A percentile compares a stretch with the other conserved stretches of the same genome.
phyloP scores from a whole-genome alignment of 2,329 filamentous ascomycete species.

The Fusarium acutatum region DNA sequence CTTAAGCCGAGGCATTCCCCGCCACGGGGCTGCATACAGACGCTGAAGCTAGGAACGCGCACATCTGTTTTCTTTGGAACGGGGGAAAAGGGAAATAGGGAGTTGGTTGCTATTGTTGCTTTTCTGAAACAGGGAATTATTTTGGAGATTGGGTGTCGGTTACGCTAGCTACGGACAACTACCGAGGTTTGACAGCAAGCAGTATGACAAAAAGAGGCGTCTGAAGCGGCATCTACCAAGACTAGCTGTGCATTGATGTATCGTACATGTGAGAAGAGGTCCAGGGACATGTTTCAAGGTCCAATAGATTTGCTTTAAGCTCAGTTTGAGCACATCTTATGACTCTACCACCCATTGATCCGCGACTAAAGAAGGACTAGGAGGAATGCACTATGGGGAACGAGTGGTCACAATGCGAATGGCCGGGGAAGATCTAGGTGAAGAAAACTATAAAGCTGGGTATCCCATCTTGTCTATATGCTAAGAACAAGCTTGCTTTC shows the following conservation, averaged over 20 bases:
- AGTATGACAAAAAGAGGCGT: slow-evolving; percentile 37
- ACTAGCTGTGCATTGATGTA: slow-evolving; percentile 18
- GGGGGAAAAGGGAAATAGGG: slow-evolving; percentile 3
- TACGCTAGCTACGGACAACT: slow-evolving; percentile 32
- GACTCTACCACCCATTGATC: slow-evolving; percentile 32
- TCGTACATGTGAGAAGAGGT: slow-evolving; percentile 36
- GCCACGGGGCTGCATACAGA: not conserved
- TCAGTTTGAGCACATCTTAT: slow-evolving; percentile 35
- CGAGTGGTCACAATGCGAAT: slow-evolving; percentile 18
- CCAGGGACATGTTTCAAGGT: slow-evolving; percentile 26
- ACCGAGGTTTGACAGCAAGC: slow-evolving; percentile 29
- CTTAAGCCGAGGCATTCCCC: slow-evolving; percentile 36
- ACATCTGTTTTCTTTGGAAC: not conserved
- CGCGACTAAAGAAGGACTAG: slow-evolving; percentile 24
- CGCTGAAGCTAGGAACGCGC: not conserved
- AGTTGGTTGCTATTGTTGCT: slow-evolving; percentile 12
- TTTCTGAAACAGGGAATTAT: slow-evolving; percentile 21
- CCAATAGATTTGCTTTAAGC: slow-evolving; percentile 38
- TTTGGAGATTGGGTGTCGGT: slow-evolving; percentile 23
- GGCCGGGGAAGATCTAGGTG: not conserved
- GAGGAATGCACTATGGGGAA: slow-evolving; percentile 16
- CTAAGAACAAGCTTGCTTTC: slow-evolving; percentile 36
- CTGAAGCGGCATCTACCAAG: slow-evolving; percentile 24
- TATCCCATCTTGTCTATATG: slow-evolving; percentile 41
- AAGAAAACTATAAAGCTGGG: slow-evolving; percentile 42